phyloP scores from a whole-genome alignment of 2,329 filamentous ascomycete genomes.

The Fusarium kyushuense region DNA sequence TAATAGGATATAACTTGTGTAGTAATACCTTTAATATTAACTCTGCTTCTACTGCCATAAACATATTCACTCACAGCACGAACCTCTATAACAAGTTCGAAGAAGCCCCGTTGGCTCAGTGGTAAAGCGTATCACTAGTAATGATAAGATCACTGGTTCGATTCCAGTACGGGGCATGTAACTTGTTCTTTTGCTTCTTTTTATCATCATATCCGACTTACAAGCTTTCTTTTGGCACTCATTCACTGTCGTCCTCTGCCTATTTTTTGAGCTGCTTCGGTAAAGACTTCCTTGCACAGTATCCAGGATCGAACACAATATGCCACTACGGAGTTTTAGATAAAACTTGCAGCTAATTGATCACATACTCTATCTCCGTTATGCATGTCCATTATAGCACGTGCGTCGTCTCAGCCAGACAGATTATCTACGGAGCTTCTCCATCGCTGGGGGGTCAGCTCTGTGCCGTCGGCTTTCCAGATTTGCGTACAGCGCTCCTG shows the following conservation, averaged over 20 bases:
- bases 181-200: not conserved
- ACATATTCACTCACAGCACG: no score
- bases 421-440: not conserved
- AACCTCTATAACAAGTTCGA: accelerated
- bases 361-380: slow-evolving; percentile 17
- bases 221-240: no score
- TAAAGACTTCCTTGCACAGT: not conserved
- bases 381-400: slow-evolving; percentile 3
- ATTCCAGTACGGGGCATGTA: not conserved
- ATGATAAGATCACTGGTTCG: slow-evolving; percentile 1
- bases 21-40: no score
- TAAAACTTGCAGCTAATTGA: not conserved
- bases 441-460: not conserved
- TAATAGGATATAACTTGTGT: no score
- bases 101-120: slow-evolving; percentile 14
- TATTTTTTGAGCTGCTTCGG: not conserved
- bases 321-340: not conserved
- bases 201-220: not conserved
- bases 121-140: slow-evolving; percentile 23
- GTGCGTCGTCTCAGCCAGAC: slow-evolving; percentile 4
- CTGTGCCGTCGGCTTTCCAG: not conserved
- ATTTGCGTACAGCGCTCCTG: not conserved
- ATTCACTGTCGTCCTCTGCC: not conserved
- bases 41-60: no score
- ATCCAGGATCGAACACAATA: not conserved